Evolutionary conservation across 2,329 filamentous ascomycete species (phyloP).

Genomic region (Aspergillus oerlinghausenensis): DNA sequence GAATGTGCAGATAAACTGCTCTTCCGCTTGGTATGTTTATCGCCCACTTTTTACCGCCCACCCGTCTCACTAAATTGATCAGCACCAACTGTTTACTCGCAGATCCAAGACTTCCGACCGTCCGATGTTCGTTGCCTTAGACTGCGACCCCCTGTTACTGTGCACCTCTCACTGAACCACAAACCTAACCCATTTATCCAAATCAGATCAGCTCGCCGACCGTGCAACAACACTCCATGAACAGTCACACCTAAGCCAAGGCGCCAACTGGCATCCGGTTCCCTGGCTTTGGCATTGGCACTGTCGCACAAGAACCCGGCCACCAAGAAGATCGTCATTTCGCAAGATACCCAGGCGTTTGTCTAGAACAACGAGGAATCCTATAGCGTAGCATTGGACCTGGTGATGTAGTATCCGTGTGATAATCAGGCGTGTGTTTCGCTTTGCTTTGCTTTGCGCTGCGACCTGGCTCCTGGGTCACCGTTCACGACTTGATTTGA

Average conservation of each 20-base stretch:
- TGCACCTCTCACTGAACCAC: background rate
- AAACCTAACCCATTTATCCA: background rate
- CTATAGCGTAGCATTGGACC: background rate
- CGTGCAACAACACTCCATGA: background rate
- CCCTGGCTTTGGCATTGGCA: background rate
- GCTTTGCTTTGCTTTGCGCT: background rate
- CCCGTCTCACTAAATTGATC: no score
- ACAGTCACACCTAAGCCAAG: background rate
- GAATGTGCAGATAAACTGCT: background rate
- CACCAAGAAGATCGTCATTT: background rate
- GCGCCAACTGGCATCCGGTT: background rate
- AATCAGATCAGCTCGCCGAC: background rate
- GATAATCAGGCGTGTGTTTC: background rate
- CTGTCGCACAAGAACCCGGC: background rate
- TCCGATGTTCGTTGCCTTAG: background rate
- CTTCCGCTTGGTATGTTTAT: background rate
- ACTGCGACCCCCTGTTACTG: background rate
- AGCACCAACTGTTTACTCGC: background rate
- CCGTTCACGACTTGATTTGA: background rate
- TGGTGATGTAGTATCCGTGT: background rate
- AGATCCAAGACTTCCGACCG: background rate
- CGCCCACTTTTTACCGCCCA: background rate
- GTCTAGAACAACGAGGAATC: background rate
- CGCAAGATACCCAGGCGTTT: background rate
- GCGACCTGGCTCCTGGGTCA: no score